These are phyloP conservation scores for Nannizziopsis barbatae DNA, from an alignment of 2,329 filamentous ascomycete species.

Conservation along the genomic window DNA sequence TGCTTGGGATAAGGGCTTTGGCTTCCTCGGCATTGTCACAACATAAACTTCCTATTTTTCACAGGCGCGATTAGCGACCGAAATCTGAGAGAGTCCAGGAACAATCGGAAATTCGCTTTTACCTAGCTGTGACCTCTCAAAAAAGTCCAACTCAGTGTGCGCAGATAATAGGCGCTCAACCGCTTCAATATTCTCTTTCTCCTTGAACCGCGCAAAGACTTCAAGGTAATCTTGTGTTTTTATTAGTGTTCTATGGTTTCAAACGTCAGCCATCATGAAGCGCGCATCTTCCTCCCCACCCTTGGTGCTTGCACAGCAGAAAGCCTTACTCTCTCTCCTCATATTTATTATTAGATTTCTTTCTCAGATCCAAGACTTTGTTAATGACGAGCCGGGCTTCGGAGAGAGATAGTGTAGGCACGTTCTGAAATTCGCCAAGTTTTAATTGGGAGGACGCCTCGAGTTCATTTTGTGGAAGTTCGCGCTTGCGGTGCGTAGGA, in stretches of 20 bases:
- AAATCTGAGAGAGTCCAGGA: no score
- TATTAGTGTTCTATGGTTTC: conserved; percentile 50
- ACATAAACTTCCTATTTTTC: conserved; percentile 63
- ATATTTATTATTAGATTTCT: conserved; percentile 67
- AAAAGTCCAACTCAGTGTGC: conserved; percentile 68
- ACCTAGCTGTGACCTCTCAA: conserved; percentile 90
- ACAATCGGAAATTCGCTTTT: conserved; percentile 20
- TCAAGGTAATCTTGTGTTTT: conserved; percentile 91
- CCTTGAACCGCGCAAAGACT: conserved; percentile 89
- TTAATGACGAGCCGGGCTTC: conserved; percentile 89
- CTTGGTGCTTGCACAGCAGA: neutral
- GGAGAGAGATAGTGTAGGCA: conserved; percentile 81
- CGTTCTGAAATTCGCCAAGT: conserved; percentile 86
- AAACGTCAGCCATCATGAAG: neutral
- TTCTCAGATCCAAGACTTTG: conserved; percentile 70
- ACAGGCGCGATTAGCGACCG: no score
- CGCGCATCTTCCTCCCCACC: neutral
- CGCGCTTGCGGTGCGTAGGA: conserved; percentile 31
- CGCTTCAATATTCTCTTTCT: conserved; percentile 88
- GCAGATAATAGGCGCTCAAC: conserved; percentile 76
- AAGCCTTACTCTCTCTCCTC: conserved; percentile 66
- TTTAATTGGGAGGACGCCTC: conserved; percentile 71
- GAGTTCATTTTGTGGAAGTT: conserved; percentile 52
- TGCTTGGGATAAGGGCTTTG: conserved; percentile 83
- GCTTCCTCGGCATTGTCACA: conserved; percentile 91